Evolutionary conservation across 257 asterid genomes (phyloP), one percentile per base, ranked within the genome.

Genomic region (Forsythia suspensa): DNA sequence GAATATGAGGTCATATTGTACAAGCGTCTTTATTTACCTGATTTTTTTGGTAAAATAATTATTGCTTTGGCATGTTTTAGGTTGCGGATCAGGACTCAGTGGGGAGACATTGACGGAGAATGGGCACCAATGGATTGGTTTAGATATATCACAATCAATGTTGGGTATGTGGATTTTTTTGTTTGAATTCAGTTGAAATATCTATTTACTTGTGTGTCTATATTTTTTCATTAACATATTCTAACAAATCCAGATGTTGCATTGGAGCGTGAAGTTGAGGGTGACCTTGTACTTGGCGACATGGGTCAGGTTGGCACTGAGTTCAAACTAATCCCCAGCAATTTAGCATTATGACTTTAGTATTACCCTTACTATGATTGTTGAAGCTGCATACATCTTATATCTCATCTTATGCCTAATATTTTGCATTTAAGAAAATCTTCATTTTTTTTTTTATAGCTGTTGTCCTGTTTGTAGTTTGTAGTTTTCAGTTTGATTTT

Each of bases 71-170:
- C 67, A 24, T 80, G 78, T 66, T 13, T 20, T 84, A 96, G 99
- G 99, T 84, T 96, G 99, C 61, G 99, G 99, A 81, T 96, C 99
- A 15, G 99, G 99, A 68, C 92, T 93, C 57, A 96, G 99, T 40
- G 99, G 98, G 75, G 97, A 94, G 86, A 92, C 97, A 40, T 78
- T 96, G 81, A 91, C 97, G 39, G 97, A 96, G 65, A 82, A 84
- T 70, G 99, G 98, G 71, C 97, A 93, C 84, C 97, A 92, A 13
- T 96, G 99, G 99, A 87, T 96, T 89, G 97, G 98, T 73, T 78
- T 90, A 74, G 99, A 96, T 84, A 96, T 96, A 86, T 96, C 99
- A 5, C 89, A 84, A 74, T 92, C 98, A 55, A 92, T 96, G 99
- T 92, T 96, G 10, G 74, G 98, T 93, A 86, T 81, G 89, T 70